These are phyloP conservation scores for Grifola frondosa DNA, from an alignment of 1,284 basidiomycete genomes.

Conservation along the genomic window DNA sequence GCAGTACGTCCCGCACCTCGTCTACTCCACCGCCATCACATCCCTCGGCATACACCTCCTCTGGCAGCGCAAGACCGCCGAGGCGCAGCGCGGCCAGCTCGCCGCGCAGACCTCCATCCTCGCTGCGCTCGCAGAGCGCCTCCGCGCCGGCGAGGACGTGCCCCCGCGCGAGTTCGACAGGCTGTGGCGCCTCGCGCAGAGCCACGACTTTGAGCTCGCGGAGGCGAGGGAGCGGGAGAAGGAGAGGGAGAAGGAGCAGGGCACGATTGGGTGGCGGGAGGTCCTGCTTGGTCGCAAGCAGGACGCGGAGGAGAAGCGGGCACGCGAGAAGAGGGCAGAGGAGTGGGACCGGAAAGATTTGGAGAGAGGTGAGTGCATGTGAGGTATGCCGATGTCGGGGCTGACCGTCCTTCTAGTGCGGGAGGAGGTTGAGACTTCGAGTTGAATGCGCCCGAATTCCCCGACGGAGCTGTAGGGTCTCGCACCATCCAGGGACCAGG, in stretches of 20 bases:
- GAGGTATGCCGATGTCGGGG: background rate
- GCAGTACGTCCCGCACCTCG: constrained; percentile 50
- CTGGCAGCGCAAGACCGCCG: constrained; percentile 44
- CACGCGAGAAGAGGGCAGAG: constrained; percentile 22
- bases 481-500: no score
- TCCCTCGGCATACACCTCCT: constrained; percentile 64
- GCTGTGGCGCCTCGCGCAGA: constrained; percentile 16
- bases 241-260: constrained; percentile 11
- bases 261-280: constrained; percentile 33
- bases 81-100: constrained; percentile 48
- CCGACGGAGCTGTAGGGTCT: no score
- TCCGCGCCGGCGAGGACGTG: constrained; percentile 43
- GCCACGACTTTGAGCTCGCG: constrained; percentile 17
- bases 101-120: constrained; percentile 60
- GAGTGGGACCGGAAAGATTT: constrained; percentile 32
- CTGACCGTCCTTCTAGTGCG: constrained; percentile 1
- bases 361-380: constrained; percentile 28
- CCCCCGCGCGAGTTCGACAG: constrained; percentile 48
- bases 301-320: constrained; percentile 15
- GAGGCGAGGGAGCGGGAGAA: constrained; percentile 15
- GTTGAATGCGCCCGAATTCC: no score
- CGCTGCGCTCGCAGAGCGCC: constrained; percentile 48
- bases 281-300: constrained; percentile 28
- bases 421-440: constrained; percentile 11
- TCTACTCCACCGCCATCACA: constrained; percentile 59